Percentiles rank a stretch among this genome's conserved stretches.
Evolutionary conservation across 805 yeast species (phyloP).

Genomic region (Lipomyces starkeyi): DNA sequence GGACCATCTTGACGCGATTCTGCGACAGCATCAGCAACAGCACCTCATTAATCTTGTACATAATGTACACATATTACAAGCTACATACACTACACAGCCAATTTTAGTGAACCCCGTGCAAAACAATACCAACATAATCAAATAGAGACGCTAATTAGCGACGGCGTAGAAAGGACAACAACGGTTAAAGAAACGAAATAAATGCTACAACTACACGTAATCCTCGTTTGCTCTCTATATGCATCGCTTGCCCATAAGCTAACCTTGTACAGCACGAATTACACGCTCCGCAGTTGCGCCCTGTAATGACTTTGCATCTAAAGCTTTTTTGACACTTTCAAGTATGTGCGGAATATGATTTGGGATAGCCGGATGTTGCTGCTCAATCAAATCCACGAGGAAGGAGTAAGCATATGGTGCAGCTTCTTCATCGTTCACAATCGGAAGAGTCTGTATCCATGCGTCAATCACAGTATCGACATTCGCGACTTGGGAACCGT

Average conservation of each 20-base stretch:
- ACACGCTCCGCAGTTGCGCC: slow-evolving; percentile 38
- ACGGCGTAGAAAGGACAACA: not conserved
- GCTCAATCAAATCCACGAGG: slow-evolving; percentile 71
- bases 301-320: slow-evolving; percentile 29
- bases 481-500: slow-evolving; percentile 57
- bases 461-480: slow-evolving; percentile 63
- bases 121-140: not conserved
- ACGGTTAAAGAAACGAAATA: not conserved
- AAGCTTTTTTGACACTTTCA: slow-evolving; percentile 28
- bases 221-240: not conserved
- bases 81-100: slow-evolving; percentile 2
- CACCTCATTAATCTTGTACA: not conserved
- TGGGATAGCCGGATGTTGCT: slow-evolving; percentile 63
- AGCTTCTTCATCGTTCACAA: slow-evolving; percentile 82
- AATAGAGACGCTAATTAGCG: not conserved
- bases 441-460: slow-evolving; percentile 86
- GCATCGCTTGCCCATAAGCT: not conserved
- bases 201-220: not conserved
- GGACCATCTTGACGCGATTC: no score
- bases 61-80: not conserved
- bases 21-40: no score
- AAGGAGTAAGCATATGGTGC: slow-evolving; percentile 84
- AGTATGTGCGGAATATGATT: slow-evolving; percentile 53
- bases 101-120: slow-evolving; percentile 4
- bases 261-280: slow-evolving; percentile 26